phyloP scores from a whole-genome alignment of 768 basidiomycete species.

The Calocybe indica region DNA sequence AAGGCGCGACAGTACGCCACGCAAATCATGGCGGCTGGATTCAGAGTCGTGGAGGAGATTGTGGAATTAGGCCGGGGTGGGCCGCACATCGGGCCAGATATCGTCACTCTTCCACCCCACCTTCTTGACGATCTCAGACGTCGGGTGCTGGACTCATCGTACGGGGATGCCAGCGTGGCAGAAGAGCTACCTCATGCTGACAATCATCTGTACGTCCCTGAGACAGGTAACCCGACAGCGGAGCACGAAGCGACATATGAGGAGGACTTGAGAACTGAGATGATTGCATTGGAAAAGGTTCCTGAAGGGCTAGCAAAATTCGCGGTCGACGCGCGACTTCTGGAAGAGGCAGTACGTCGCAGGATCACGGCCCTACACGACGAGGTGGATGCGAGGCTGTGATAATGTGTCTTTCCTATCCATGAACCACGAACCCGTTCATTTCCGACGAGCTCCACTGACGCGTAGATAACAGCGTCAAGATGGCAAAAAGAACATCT shows the following conservation, averaged over 20 bases:
- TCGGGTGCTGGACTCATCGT: constrained; percentile 3
- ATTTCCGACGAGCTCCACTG: no score
- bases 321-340: constrained; percentile 21
- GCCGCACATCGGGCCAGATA: constrained; percentile 19
- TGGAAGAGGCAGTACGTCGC: constrained; percentile 17
- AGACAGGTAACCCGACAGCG: constrained; percentile 2
- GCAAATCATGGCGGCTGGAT: constrained; percentile 30
- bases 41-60: constrained; percentile 25
- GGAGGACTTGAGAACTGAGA: constrained; percentile 17
- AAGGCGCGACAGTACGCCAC: constrained; percentile 16
- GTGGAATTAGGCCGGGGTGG: constrained; percentile 22
- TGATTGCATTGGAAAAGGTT: constrained; percentile 26
- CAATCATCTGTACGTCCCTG: constrained; percentile 8
- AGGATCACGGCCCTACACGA: constrained; percentile 3
- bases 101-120: constrained; percentile 28
- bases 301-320: constrained; percentile 30
- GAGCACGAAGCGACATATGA: constrained; percentile 14
- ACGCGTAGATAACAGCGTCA: no score
- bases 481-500: no score
- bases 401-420: no score
- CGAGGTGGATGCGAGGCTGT: no score
- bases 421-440: no score
- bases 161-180: neutral
- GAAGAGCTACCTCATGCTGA: neutral
- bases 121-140: constrained; percentile 20